Evolutionary conservation across 345 rosid genomes (phyloP).

Genomic region (Eucalyptus dawsonii): DNA sequence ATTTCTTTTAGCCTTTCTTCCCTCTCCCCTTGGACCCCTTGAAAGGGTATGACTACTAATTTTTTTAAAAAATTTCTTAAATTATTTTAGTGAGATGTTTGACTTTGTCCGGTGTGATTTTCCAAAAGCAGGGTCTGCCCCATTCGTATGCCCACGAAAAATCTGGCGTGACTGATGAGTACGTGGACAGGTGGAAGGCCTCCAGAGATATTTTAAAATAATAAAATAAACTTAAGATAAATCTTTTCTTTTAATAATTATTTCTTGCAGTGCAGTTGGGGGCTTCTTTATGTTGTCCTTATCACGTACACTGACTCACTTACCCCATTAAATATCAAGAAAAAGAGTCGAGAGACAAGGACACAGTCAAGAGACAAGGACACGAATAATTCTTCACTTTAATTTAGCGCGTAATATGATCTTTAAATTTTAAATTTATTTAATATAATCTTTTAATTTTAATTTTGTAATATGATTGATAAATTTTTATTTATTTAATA

Average conservation of each 20-base stretch:
- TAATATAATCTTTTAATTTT: rapidly evolving
- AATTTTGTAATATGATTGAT: too few relatives aligned
- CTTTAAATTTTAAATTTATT: too few relatives aligned
- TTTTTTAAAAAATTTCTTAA: too few relatives aligned
- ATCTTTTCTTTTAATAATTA: too few relatives aligned
- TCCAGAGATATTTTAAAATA: too few relatives aligned
- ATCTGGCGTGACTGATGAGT: too few relatives aligned
- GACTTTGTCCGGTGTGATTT: background rate
- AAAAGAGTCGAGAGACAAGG: background rate
- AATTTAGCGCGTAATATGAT: rapidly evolving
- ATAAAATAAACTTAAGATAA: too few relatives aligned
- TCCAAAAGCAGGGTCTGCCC: rapidly evolving
- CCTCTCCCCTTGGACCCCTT: background rate
- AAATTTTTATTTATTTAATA: too few relatives aligned
- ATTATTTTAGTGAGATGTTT: background rate
- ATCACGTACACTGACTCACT: background rate
- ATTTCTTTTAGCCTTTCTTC: background rate
- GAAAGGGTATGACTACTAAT: background rate
- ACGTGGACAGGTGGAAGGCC: too few relatives aligned
- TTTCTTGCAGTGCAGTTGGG: background rate
- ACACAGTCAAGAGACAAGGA: background rate
- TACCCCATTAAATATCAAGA: background rate
- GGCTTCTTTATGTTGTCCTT: background rate
- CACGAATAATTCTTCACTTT: background rate
- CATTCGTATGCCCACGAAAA: too few relatives aligned